Percentiles rank a stretch among this genome's conserved stretches.
Conservation (phyloP, 164 flowering plant genomes). For the Tetrastigma voinierianum region DNA sequence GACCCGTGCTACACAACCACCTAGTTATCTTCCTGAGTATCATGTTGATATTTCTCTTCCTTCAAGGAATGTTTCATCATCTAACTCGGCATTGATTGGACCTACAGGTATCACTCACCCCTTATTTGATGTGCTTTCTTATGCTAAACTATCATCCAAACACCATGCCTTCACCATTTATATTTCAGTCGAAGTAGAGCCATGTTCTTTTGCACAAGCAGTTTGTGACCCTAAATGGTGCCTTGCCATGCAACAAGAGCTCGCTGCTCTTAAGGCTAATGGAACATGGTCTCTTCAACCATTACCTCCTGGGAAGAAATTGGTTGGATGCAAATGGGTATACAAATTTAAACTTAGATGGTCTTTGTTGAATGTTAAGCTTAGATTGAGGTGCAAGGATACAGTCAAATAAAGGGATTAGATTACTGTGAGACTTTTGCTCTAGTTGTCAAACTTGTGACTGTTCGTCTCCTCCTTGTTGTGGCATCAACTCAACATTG, state of each 20-base stretch:
- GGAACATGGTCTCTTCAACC: slow-evolving; percentile 7
- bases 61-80: slow-evolving; percentile 13
- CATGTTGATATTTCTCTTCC: not conserved
- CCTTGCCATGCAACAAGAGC: slow-evolving; percentile 11
- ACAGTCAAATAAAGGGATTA: too few relatives aligned
- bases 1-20: slow-evolving; percentile 9
- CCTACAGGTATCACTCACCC: slow-evolving; percentile 4
- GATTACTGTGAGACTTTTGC: too few relatives aligned
- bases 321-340: slow-evolving; percentile 11
- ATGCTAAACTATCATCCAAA: not conserved
- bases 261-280: slow-evolving; percentile 8
- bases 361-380: too few relatives aligned
- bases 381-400: too few relatives aligned
- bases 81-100: slow-evolving; percentile 1
- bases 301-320: slow-evolving; percentile 9
- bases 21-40: slow-evolving; percentile 13
- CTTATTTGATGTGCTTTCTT: slow-evolving; percentile 8
- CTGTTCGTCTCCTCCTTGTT: too few relatives aligned
- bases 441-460: too few relatives aligned
- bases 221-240: slow-evolving; percentile 9
- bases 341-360: not conserved
- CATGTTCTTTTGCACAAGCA: slow-evolving; percentile 7
- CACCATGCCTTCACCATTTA: slow-evolving; percentile 20
- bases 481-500: too few relatives aligned
- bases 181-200: slow-evolving; percentile 2